Conservation (phyloP, 1,139 yeast species). For the Blastobotrys proliferans region DNA sequence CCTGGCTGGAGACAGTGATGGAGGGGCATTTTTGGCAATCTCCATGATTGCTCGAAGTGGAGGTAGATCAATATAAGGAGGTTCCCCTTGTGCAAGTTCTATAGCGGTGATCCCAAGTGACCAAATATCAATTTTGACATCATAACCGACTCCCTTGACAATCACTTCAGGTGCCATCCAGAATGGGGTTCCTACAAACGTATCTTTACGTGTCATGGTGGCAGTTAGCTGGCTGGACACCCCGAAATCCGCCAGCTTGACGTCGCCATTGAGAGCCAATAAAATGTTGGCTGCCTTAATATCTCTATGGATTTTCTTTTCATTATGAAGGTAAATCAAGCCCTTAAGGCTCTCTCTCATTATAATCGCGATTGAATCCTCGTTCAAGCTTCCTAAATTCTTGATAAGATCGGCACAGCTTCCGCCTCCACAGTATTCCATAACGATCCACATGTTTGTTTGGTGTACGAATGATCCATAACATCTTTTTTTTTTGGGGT, state of each 20-base stretch:
- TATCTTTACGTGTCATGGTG: slow-evolving; percentile 67
- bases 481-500: slow-evolving; percentile 27
- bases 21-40: slow-evolving; percentile 68
- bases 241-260: slow-evolving; percentile 92
- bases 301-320: slow-evolving; percentile 79
- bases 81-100: slow-evolving; percentile 61
- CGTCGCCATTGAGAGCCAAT: slow-evolving; percentile 57
- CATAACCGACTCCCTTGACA: slow-evolving; percentile 58
- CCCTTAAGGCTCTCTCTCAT: slow-evolving; percentile 54
- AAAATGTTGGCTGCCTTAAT: slow-evolving; percentile 79
- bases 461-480: slow-evolving; percentile 59
- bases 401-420: slow-evolving; percentile 66
- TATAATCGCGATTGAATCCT: slow-evolving; percentile 31
- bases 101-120: slow-evolving; percentile 77
- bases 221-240: slow-evolving; percentile 81
- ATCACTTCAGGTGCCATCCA: slow-evolving; percentile 99
- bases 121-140: slow-evolving; percentile 88
- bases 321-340: slow-evolving; percentile 59
- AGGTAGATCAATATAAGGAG: slow-evolving; percentile 55
- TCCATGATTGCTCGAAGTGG: slow-evolving; percentile 73
- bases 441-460: slow-evolving; percentile 75
- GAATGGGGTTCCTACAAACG: slow-evolving; percentile 96
- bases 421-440: slow-evolving; percentile 94
- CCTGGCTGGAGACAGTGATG: slow-evolving; percentile 44
- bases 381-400: slow-evolving; percentile 14